Conservation (phyloP, 805 yeast genomes). For the Saturnispora mendoncae region DNA sequence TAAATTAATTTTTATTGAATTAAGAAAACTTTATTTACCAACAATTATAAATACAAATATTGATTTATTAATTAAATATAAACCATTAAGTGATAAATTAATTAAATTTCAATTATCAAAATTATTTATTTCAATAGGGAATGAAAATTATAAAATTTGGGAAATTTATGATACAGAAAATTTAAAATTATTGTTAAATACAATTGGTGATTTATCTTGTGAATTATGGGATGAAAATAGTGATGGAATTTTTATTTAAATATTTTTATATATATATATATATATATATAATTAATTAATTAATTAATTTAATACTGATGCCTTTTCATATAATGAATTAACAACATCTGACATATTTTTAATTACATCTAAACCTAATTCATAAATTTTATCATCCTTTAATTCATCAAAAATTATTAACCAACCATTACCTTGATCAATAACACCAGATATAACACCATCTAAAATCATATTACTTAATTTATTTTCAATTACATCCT, state of each 20-base stretch:
- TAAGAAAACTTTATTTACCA: conserved; percentile 68
- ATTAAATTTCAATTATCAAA: conserved; percentile 50
- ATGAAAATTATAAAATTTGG: conserved; percentile 55
- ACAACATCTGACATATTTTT: conserved; percentile 83
- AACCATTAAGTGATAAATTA: conserved; percentile 27
- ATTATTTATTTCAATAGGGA: conserved; percentile 56
- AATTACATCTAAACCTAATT: conserved; percentile 76
- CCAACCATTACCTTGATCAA: conserved; percentile 99
- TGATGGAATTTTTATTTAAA: conserved; percentile 33
- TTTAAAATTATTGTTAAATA: conserved; percentile 37
- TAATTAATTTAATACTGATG: conserved; percentile 64
- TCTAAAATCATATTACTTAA: conserved; percentile 94
- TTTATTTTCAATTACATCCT: conserved; percentile 86
- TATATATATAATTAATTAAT: background rate
- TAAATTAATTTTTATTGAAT: conserved; percentile 35
- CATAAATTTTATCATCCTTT: conserved; percentile 78
- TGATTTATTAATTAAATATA: conserved; percentile 41
- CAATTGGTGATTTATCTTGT: conserved; percentile 46
- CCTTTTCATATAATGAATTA: conserved; percentile 88
- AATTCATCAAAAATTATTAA: conserved; percentile 86
- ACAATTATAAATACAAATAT: conserved; percentile 59
- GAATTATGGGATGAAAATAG: conserved; percentile 23
- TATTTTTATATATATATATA: background rate
- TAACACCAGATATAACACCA: conserved; percentile 88
- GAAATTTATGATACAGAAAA: conserved; percentile 32